phyloP scores from a whole-genome alignment of 2,329 filamentous ascomycete species.

The Nemania abortiva region DNA sequence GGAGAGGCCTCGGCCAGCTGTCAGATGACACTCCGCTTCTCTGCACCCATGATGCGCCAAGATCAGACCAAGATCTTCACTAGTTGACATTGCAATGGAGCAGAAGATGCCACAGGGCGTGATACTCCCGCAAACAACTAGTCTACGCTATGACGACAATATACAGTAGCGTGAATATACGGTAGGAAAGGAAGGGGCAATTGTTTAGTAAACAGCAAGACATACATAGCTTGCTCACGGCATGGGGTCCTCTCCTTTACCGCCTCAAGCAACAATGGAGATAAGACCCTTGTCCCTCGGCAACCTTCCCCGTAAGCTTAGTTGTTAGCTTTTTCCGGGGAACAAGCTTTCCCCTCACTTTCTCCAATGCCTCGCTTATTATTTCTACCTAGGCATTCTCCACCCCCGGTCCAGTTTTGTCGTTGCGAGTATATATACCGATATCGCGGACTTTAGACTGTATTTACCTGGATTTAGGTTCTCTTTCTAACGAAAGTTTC shows the following conservation, averaged over 20 bases:
- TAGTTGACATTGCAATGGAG: too few relatives aligned
- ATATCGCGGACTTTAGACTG: neutral
- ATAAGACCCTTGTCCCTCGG: slow-evolving; percentile 19
- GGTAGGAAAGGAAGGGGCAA: too few relatives aligned
- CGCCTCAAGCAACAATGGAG: slow-evolving; percentile 18
- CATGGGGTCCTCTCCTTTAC: slow-evolving; percentile 13
- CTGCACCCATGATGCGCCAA: too few relatives aligned
- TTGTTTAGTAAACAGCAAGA: too few relatives aligned
- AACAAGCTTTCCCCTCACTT: slow-evolving; percentile 36
- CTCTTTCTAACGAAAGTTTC: neutral
- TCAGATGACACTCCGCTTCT: too few relatives aligned
- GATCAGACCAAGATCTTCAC: too few relatives aligned
- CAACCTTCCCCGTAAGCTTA: slow-evolving; percentile 7
- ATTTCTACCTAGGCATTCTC: slow-evolving; percentile 5
- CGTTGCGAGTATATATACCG: neutral
- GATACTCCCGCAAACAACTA: too few relatives aligned
- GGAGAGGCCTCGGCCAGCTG: too few relatives aligned
- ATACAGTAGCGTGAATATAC: too few relatives aligned
- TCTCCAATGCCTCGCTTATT: slow-evolving; percentile 10
- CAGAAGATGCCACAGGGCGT: too few relatives aligned
- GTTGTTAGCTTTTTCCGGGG: slow-evolving; percentile 11
- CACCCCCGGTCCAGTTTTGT: neutral
- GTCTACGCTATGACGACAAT: too few relatives aligned
- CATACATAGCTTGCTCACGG: too few relatives aligned
- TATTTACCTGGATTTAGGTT: neutral